Evolutionary conservation across 306 rosid genomes (phyloP).

Genomic region (Malus asiatica): DNA sequence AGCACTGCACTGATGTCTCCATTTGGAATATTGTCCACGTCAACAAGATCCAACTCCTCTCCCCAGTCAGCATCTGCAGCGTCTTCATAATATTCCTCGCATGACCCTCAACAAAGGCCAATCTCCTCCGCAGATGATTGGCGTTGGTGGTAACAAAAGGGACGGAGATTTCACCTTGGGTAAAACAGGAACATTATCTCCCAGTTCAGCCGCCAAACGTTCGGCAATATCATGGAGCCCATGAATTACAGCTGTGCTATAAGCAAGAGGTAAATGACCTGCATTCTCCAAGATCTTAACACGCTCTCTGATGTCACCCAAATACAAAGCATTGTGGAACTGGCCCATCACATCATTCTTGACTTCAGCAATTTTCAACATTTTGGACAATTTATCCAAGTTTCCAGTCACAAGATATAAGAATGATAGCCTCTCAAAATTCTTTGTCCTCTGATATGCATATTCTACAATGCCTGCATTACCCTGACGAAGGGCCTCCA

Average conservation of each 20-base stretch:
- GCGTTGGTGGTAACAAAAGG: slow-evolving; percentile 64
- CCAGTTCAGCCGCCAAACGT: slow-evolving; percentile 63
- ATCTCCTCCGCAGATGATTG: slow-evolving; percentile 60
- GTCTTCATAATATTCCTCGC: slow-evolving; percentile 61
- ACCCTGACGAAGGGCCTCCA: too few species aligned
- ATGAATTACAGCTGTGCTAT: slow-evolving; percentile 60
- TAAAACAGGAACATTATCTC: slow-evolving; percentile 62
- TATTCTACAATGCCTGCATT: too few species aligned
- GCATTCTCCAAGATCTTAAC: slow-evolving; percentile 71
- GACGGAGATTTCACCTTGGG: slow-evolving; percentile 56
- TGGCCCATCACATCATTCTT: too few species aligned
- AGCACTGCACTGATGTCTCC: slow-evolving; percentile 52
- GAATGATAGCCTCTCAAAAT: too few species aligned
- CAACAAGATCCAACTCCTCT: slow-evolving; percentile 59
- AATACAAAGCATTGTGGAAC: slow-evolving; percentile 84
- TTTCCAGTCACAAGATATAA: too few species aligned
- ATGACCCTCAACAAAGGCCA: slow-evolving; percentile 82
- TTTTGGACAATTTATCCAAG: too few species aligned
- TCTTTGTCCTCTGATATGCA: too few species aligned
- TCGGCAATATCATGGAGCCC: slow-evolving; percentile 67
- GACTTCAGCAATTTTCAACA: too few species aligned
- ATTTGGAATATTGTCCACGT: slow-evolving; percentile 47
- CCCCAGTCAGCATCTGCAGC: slow-evolving; percentile 68
- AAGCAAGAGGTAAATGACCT: slow-evolving; percentile 81
- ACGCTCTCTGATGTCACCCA: slow-evolving; percentile 70